Evolutionary conservation across 2,329 filamentous ascomycete genomes (phyloP), one percentile per base, ranked within the genome.

Genomic region (Cryphonectria nitschkei): DNA sequence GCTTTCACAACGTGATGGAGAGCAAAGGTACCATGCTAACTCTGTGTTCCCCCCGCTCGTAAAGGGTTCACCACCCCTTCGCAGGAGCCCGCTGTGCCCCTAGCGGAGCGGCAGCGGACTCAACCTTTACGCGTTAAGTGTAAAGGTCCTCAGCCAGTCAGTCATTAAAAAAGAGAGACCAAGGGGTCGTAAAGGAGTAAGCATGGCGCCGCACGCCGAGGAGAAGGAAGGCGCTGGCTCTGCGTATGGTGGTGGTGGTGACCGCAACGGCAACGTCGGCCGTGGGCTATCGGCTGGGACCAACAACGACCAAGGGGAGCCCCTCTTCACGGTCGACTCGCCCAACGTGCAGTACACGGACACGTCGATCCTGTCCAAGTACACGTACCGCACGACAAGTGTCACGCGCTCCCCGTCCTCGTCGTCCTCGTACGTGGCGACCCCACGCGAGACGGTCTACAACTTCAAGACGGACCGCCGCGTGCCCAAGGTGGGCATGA

Each of bases 401-500:
- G 91, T 99, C 78, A 87, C 88, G 76, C 88, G 89, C 79, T 87
- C 88, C 77, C 77, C 88, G 76, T 88, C 89, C 79, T 87, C 88
- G 77, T 77, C 37, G 37, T 95, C 94, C 81, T 92, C 92, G 82
- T 91, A 92, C 81, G 88, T 95, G 72, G 96, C 94, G 73, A 91
- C 89, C 73, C 96, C 96, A 78, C 93, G 93, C 83, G 92, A 97
- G 84, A 96, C 93, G 74, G 84, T 91, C 76, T 99, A 98, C 82
- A 92, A 98, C 86, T 98, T 99, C 92, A 97, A 97, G 88, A 93
- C 96, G 79, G 92, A 97, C 81, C 94, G 95, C 81, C 93, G 93
- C 83, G 89, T 98, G 72, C 94, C 94, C 83, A 97, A 95, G 87
- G 89, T 94, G 76, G 96, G 96, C 79, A 89, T 98, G 85, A 98